phyloP scores from a whole-genome alignment of 2,329 filamentous ascomycete species.

The Cladosporium sp. region DNA sequence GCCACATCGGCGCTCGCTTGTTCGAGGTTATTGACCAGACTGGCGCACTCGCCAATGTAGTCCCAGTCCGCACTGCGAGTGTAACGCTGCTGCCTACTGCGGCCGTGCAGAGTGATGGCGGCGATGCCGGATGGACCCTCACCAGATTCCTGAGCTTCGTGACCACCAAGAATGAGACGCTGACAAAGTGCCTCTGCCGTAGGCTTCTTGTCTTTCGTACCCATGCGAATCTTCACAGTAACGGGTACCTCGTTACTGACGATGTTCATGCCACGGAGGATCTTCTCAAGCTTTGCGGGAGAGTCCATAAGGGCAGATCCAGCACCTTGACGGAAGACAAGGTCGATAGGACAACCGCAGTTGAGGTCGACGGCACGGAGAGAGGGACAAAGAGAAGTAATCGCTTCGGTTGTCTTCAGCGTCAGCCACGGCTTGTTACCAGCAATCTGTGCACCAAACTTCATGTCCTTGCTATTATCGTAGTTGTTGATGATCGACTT shows the following conservation, averaged over 20 bases:
- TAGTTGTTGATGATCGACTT: constrained; percentile 66
- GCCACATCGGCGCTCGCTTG: constrained; percentile 59
- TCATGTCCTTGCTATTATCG: constrained; percentile 75
- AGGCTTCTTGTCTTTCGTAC: constrained; percentile 73
- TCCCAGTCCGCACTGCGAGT: constrained; percentile 88
- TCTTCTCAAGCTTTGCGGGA: constrained; percentile 84
- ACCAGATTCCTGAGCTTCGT: constrained; percentile 62
- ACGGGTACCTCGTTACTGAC: constrained; percentile 89
- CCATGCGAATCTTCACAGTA: constrained; percentile 91
- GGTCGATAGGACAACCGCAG: constrained; percentile 94
- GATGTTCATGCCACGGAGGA: constrained; percentile 91
- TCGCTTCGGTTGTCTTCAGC: constrained; percentile 78
- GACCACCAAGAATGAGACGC: constrained; percentile 73
- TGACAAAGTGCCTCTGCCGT: constrained; percentile 78
- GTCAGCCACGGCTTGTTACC: constrained; percentile 89
- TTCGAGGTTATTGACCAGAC: constrained; percentile 77
- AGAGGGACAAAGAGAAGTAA: constrained; percentile 72
- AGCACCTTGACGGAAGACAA: constrained; percentile 81
- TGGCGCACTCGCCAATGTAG: constrained; percentile 87
- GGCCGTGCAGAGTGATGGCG: constrained; percentile 91
- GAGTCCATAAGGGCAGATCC: constrained; percentile 90
- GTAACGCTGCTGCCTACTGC: constrained; percentile 91
- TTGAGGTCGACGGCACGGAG: constrained; percentile 92
- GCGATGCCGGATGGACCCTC: constrained; percentile 79
- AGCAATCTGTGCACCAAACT: constrained; percentile 88